A percentile compares a stretch with the other conserved stretches of the same genome.
These are phyloP conservation scores for Rusavskia elegans DNA, from an alignment of 495 filamentous ascomycete genomes.

Conservation along the genomic window DNA sequence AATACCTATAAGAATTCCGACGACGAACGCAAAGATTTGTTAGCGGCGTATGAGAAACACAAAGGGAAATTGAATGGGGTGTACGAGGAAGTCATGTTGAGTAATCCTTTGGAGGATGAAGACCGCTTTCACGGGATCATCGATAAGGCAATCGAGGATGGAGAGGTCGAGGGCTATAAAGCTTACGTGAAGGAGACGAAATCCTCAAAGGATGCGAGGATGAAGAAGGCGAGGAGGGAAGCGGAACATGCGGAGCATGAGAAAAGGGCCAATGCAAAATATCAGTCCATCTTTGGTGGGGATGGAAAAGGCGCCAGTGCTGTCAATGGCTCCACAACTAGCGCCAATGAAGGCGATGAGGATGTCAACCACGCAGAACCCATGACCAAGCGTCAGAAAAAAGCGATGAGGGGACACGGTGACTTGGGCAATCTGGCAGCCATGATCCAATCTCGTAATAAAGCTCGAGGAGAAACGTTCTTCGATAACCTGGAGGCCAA, in stretches of 20 bases:
- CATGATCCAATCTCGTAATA: slow-evolving; percentile 41
- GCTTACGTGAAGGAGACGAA: slow-evolving; percentile 58
- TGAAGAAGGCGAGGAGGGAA: slow-evolving; percentile 48
- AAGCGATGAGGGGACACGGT: too few relatives aligned
- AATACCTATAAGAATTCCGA: slow-evolving; percentile 70
- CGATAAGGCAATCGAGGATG: slow-evolving; percentile 57
- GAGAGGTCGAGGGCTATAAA: slow-evolving; percentile 45
- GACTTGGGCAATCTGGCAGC: slow-evolving; percentile 24
- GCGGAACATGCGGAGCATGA: slow-evolving; percentile 55
- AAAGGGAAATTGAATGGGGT: slow-evolving; percentile 60
- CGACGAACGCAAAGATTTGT: slow-evolving; percentile 61
- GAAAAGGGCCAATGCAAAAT: slow-evolving; percentile 52
- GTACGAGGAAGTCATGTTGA: slow-evolving; percentile 74
- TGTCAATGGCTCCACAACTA: neutral
- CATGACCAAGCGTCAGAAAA: too few relatives aligned
- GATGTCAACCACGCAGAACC: slow-evolving; percentile 2
- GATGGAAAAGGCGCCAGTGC: slow-evolving; percentile 14
- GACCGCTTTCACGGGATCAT: slow-evolving; percentile 67
- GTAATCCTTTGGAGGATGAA: slow-evolving; percentile 72
- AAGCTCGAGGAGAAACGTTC: slow-evolving; percentile 35
- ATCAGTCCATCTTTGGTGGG: slow-evolving; percentile 38
- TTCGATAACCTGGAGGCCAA: slow-evolving; percentile 57
- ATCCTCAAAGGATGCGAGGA: slow-evolving; percentile 33
- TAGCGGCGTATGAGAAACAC: slow-evolving; percentile 52
- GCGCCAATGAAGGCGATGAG: neutral